phyloP scores from a whole-genome alignment of 805 yeast genomes.

The Nakazawaea anatomiae region DNA sequence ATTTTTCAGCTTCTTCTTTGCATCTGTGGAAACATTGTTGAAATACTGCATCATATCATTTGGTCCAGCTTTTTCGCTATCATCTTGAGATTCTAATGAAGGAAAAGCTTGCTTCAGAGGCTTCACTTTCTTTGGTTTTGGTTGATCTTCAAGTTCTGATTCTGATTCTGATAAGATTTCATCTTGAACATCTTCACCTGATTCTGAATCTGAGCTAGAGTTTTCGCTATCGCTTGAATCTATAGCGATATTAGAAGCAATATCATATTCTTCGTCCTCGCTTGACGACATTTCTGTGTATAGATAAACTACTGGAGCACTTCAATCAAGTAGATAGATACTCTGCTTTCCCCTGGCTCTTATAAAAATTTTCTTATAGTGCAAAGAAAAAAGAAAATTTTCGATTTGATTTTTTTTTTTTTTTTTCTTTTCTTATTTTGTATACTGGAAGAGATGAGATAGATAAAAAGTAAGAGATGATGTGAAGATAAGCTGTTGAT shows the following conservation, averaged over 20 bases:
- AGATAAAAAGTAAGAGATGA: not conserved
- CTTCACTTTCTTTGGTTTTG: constrained; percentile 16
- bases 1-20: constrained; percentile 53
- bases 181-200: constrained; percentile 40
- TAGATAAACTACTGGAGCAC: constrained; percentile 1
- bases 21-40: constrained; percentile 28
- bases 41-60: constrained; percentile 31
- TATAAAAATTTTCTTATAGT: not conserved
- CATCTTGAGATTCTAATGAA: constrained; percentile 38
- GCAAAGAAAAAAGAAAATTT: not conserved
- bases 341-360: not conserved
- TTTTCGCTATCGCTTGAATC: constrained; percentile 25
- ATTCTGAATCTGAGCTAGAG: constrained; percentile 22
- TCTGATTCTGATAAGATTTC: constrained; percentile 46
- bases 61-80: constrained; percentile 24
- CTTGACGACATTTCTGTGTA: constrained; percentile 17
- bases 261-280: constrained; percentile 51
- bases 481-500: no score
- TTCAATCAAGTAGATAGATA: not conserved
- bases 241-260: constrained; percentile 54
- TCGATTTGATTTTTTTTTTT: no score
- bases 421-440: not conserved
- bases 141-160: constrained; percentile 29
- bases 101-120: constrained; percentile 26
- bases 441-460: not conserved